Percentiles rank a stretch among this genome's conserved stretches.
phyloP scores from a whole-genome alignment of 2,329 filamentous ascomycete species.

The Cyphellophora europaea region DNA sequence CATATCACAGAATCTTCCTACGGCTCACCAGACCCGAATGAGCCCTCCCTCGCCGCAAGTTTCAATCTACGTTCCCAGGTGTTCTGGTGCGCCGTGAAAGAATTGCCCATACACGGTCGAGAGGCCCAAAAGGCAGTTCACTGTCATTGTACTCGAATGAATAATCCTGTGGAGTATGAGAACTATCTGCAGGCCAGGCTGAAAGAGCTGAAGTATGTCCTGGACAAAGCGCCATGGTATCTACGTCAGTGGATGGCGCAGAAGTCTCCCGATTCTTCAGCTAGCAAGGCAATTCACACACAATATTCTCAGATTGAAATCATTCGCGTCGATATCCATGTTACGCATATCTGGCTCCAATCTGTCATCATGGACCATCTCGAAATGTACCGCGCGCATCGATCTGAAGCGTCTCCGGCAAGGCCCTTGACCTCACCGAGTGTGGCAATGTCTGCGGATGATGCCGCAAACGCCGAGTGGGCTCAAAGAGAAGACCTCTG shows the following conservation, averaged over 20 bases:
- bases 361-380: constrained; percentile 27
- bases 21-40: constrained; percentile 1
- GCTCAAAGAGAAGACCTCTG: constrained; percentile 27
- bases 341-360: constrained; percentile 30
- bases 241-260: constrained; percentile 17
- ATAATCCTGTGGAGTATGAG: constrained; percentile 8
- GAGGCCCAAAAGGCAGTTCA: background rate
- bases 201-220: constrained; percentile 23
- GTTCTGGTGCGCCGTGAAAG: constrained; percentile 12
- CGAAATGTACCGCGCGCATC: constrained; percentile 12
- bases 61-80: constrained; percentile 23
- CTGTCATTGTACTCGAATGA: constrained; percentile 8
- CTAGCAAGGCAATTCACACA: too few relatives aligned
- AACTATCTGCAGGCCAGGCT: constrained; percentile 20
- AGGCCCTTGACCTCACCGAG: too few relatives aligned
- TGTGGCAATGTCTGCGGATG: too few relatives aligned
- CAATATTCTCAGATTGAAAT: constrained; percentile 15
- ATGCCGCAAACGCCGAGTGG: constrained; percentile 18
- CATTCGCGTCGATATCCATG: constrained; percentile 27
- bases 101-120: background rate
- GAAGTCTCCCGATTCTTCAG: background rate
- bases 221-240: constrained; percentile 21
- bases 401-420: background rate
- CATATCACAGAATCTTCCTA: constrained; percentile 19
- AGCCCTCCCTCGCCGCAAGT: constrained; percentile 19